Evolutionary conservation across 1,139 yeast genomes (phyloP).

Genomic region (Candida tunisiensis): DNA sequence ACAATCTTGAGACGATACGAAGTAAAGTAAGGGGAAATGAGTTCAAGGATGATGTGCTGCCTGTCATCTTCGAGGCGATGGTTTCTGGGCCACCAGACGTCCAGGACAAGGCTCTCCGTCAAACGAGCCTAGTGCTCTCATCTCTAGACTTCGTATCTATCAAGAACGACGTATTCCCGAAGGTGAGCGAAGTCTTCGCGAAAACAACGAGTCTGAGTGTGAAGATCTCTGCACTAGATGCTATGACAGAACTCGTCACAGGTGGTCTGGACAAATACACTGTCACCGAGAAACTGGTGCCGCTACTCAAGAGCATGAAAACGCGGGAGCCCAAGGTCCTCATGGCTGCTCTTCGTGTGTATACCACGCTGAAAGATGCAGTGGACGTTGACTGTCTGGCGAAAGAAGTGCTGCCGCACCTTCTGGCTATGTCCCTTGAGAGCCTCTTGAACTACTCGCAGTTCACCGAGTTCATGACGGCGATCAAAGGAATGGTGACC

Average conservation of each 20-base stretch:
- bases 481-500: conserved; percentile 21
- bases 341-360: conserved; percentile 35
- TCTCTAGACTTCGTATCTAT: conserved; percentile 55
- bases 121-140: conserved; percentile 27
- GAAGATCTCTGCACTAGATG: conserved; percentile 50
- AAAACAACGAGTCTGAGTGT: conserved; percentile 73
- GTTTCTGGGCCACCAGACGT: conserved; percentile 18
- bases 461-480: conserved; percentile 22
- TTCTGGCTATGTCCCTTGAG: conserved; percentile 31
- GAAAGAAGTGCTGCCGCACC: conserved; percentile 30
- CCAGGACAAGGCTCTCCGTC: conserved; percentile 40
- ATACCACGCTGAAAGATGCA: conserved; percentile 21
- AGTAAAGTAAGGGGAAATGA: conserved; percentile 31
- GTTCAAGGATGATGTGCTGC: conserved; percentile 21
- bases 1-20: conserved; percentile 35
- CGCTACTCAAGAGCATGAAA: conserved; percentile 56
- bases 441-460: conserved; percentile 25
- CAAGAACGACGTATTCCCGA: conserved; percentile 59
- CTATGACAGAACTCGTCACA: conserved; percentile 43
- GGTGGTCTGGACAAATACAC: conserved; percentile 56
- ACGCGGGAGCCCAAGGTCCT: conserved; percentile 62
- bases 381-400: conserved; percentile 28
- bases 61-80: conserved; percentile 16
- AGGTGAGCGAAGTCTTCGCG: conserved; percentile 53
- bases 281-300: conserved; percentile 61